A percentile compares a stretch with the other conserved stretches of the same genome.
phyloP scores from a whole-genome alignment of 371 early-diverging fungal species.

The Circinella minor region DNA sequence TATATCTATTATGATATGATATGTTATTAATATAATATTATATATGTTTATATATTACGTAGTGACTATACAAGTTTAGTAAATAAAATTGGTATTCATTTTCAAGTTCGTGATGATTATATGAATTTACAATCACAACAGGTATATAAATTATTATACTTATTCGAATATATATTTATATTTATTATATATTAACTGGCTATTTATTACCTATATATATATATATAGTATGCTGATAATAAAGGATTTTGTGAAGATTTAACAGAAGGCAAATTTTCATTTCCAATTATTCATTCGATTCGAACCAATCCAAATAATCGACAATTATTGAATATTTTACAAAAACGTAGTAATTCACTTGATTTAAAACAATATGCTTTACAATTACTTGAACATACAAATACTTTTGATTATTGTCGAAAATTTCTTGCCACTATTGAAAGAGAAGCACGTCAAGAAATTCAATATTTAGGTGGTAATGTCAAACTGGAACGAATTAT shows the following conservation, averaged over 20 bases:
- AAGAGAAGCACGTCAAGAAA: slow-evolving; percentile 58
- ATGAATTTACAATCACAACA: slow-evolving; percentile 86
- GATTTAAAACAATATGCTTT: slow-evolving; percentile 91
- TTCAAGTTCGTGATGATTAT: slow-evolving; percentile 97
- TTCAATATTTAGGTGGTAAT: slow-evolving; percentile 80
- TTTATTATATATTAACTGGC: not conserved
- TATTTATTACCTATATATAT: not conserved
- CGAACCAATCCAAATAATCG: slow-evolving; percentile 62
- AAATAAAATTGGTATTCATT: slow-evolving; percentile 88
- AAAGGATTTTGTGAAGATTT: slow-evolving; percentile 97
- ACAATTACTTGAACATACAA: slow-evolving; percentile 73
- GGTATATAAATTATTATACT: slow-evolving; percentile 45
- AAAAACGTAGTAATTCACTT: slow-evolving; percentile 79
- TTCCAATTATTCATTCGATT: slow-evolving; percentile 89
- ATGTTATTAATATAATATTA: not conserved
- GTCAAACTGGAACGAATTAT: slow-evolving; percentile 62
- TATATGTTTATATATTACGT: not conserved
- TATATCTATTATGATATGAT: too few species aligned
- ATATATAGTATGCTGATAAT: slow-evolving; percentile 76
- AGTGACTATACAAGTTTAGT: slow-evolving; percentile 84
- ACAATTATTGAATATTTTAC: slow-evolving; percentile 81
- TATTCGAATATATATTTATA: not conserved
- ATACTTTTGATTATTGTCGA: slow-evolving; percentile 82
- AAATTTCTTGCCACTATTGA: slow-evolving; percentile 66
- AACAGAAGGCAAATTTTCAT: slow-evolving; percentile 97